phyloP scores from a whole-genome alignment of 2,329 filamentous ascomycete genomes.

The Aspergillus ochraceus region DNA sequence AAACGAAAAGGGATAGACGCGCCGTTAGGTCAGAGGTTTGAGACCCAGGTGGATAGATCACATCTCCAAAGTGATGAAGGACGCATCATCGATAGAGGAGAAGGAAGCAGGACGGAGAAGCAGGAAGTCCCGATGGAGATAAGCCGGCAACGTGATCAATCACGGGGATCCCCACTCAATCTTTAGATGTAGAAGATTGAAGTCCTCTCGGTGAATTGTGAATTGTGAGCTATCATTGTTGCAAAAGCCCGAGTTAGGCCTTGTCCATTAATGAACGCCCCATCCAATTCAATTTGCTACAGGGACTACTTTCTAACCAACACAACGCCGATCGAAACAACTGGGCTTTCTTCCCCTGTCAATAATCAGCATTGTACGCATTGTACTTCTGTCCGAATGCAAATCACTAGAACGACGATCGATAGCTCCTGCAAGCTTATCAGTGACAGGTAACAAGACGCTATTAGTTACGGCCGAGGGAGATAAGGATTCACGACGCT shows the following conservation, averaged over 20 bases:
- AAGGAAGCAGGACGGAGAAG: no score
- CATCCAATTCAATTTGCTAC: no score
- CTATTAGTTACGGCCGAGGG: constrained; percentile 6
- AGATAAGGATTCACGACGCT: constrained; percentile 4
- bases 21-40: background rate
- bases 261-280: no score
- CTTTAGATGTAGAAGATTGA: no score
- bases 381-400: background rate
- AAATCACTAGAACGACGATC: background rate
- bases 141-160: background rate
- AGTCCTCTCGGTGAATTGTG: background rate
- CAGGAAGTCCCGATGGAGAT: background rate
- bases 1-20: background rate
- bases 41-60: background rate
- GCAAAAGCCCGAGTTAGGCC: no score
- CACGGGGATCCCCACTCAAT: background rate
- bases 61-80: background rate
- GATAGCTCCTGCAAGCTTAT: constrained; percentile 9
- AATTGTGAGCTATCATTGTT: constrained; percentile 4
- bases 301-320: background rate
- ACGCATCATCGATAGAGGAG: background rate
- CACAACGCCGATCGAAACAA: background rate
- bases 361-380: background rate
- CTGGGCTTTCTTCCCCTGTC: no score
- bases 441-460: constrained; percentile 9